Evolutionary conservation across 2,329 filamentous ascomycete genomes (phyloP).

Genomic region (Verticillium klebahnii): DNA sequence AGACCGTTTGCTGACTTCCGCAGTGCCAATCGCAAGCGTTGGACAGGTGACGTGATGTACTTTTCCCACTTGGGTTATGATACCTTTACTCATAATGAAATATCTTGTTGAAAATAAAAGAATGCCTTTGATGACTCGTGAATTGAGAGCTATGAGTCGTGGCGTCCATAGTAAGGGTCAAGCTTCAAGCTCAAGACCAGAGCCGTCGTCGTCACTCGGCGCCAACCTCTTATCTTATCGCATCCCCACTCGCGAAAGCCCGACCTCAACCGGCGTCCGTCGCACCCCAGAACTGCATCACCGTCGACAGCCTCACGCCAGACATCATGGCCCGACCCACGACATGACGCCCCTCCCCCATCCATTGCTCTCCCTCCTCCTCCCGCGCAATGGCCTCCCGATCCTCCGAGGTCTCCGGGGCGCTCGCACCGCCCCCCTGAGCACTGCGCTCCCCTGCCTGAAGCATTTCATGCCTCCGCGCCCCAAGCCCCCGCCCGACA

Average conservation of each 20-base stretch:
- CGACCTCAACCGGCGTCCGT: not conserved
- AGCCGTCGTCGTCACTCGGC: not conserved
- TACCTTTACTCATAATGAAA: not conserved
- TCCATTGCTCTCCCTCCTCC: not conserved
- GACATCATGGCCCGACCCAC: constrained; percentile 6
- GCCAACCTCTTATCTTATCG: constrained; percentile 2
- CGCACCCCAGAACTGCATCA: not conserved
- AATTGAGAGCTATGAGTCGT: not conserved
- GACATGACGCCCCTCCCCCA: constrained; percentile 3
- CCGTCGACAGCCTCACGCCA: not conserved
- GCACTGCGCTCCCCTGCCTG: constrained; percentile 20
- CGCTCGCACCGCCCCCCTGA: constrained; percentile 19
- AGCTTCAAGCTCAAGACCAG: not conserved
- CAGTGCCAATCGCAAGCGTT: constrained; percentile 14
- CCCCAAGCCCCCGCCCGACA: constrained; percentile 65
- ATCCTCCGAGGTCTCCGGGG: not conserved
- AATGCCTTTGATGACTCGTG: not conserved
- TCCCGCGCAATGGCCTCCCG: not conserved
- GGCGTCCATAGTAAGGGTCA: not conserved
- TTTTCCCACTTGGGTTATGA: not conserved
- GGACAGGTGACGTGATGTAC: not conserved
- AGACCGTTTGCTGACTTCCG: not conserved
- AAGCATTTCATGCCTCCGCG: constrained; percentile 69
- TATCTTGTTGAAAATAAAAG: not conserved
- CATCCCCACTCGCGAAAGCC: not conserved